phyloP scores from a whole-genome alignment of 2,329 filamentous ascomycete genomes.

The Lachnellula willkommii region DNA sequence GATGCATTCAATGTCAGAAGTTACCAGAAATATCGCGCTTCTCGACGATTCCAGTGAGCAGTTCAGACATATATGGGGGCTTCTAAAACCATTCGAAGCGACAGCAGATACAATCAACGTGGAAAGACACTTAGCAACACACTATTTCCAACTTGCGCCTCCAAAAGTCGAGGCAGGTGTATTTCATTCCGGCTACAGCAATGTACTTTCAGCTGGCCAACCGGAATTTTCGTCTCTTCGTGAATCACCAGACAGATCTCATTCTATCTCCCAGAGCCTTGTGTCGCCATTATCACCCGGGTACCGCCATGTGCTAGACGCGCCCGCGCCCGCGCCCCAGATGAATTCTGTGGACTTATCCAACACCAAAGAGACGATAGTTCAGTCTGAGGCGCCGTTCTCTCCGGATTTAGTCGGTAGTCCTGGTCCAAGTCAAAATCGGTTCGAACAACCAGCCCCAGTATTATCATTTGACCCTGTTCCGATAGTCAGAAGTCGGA shows the following conservation, averaged over 20 bases:
- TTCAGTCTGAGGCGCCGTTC: slow-evolving; percentile 7
- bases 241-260: slow-evolving; percentile 12
- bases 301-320: slow-evolving; percentile 10
- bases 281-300: slow-evolving; percentile 21
- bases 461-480: slow-evolving; percentile 20
- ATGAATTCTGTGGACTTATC: slow-evolving; percentile 15
- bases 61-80: slow-evolving; percentile 33
- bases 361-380: slow-evolving; percentile 13
- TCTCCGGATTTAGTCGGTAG: slow-evolving; percentile 11
- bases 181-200: slow-evolving; percentile 16
- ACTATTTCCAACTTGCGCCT: slow-evolving; percentile 32
- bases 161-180: slow-evolving; percentile 28
- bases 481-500: slow-evolving; percentile 10
- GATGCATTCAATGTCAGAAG: slow-evolving; percentile 34
- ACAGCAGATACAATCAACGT: slow-evolving; percentile 36
- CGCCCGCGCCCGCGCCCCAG: slow-evolving; percentile 7
- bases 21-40: slow-evolving; percentile 32
- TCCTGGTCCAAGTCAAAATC: slow-evolving; percentile 6
- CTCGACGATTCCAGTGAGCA: slow-evolving; percentile 34
- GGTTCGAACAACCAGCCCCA: slow-evolving; percentile 12
- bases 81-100: slow-evolving; percentile 34
- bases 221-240: slow-evolving; percentile 8
- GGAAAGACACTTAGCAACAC: slow-evolving; percentile 34
- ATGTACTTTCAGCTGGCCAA: slow-evolving; percentile 10
- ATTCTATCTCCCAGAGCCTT: slow-evolving; percentile 14